phyloP scores from a whole-genome alignment of 108 stramenopile genomes.

The Poteriospumella lacustris region DNA sequence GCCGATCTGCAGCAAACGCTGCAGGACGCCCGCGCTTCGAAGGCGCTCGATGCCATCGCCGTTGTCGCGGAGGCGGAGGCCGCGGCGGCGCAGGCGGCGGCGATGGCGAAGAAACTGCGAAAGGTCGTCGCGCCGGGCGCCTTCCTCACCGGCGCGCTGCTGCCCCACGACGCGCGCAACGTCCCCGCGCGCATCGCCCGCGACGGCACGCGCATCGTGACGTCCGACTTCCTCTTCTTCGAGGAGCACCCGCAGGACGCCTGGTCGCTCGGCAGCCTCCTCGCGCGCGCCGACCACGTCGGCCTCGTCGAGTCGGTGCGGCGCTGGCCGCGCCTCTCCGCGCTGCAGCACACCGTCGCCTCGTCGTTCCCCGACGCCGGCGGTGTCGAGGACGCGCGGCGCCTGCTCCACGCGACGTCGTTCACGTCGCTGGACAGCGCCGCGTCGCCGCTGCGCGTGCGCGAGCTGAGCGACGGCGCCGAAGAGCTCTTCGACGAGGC shows the following conservation, averaged over 20 bases:
- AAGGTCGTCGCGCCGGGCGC: background rate
- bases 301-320: background rate
- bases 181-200: background rate
- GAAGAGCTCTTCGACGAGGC: background rate
- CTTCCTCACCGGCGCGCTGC: background rate
- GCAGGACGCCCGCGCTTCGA: background rate
- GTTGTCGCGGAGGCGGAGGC: background rate
- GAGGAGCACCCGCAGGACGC: background rate
- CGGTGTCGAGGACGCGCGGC: background rate
- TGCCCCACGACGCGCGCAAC: background rate
- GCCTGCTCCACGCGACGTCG: background rate
- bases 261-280: background rate
- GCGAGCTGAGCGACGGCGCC: background rate
- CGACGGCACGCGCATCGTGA: background rate
- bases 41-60: background rate
- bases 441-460: background rate
- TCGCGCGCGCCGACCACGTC: background rate
- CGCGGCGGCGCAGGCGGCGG: background rate
- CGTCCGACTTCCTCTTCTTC: background rate
- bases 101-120: background rate
- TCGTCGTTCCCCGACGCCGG: background rate
- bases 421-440: background rate
- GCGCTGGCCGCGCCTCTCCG: background rate
- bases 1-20: background rate
- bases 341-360: background rate